phyloP scores from a whole-genome alignment of 1,284 basidiomycete genomes.

The Apiotrichum domesticum region DNA sequence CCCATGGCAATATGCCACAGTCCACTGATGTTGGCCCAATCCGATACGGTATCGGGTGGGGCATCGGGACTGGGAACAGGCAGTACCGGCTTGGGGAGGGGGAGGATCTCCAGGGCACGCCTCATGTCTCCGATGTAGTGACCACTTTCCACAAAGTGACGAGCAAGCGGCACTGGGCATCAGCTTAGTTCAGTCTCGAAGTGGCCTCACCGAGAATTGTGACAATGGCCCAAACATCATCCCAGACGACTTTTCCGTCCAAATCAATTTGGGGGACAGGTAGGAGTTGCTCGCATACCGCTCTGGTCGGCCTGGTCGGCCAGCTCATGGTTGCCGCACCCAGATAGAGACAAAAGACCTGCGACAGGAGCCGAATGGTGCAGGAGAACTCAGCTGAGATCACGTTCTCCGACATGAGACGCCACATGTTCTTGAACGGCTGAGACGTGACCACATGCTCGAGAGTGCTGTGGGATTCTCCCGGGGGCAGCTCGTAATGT shows the following conservation, averaged over 20 bases:
- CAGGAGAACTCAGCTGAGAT: neutral
- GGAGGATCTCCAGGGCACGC: neutral
- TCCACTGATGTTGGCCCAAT: neutral
- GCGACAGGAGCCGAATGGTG: neutral
- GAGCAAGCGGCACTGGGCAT: neutral
- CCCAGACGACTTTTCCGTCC: slow-evolving; percentile 3
- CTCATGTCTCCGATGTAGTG: neutral
- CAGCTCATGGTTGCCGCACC: neutral
- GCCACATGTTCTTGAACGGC: neutral
- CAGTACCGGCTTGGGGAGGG: neutral
- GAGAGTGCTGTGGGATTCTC: neutral
- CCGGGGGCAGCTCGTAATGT: neutral
- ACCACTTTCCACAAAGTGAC: neutral
- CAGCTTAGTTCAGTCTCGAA: neutral
- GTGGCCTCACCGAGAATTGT: neutral
- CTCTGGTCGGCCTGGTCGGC: neutral
- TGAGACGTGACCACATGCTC: neutral
- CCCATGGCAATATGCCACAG: neutral
- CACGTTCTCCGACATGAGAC: neutral
- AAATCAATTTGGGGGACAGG: slow-evolving; percentile 1
- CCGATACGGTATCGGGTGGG: neutral
- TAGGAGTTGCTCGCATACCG: neutral
- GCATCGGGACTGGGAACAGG: neutral
- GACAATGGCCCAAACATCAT: neutral
- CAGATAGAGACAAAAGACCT: neutral